Evolutionary conservation across 129 eudicot genomes (phyloP).

Genomic region (Chrysanthemum seticuspe): DNA sequence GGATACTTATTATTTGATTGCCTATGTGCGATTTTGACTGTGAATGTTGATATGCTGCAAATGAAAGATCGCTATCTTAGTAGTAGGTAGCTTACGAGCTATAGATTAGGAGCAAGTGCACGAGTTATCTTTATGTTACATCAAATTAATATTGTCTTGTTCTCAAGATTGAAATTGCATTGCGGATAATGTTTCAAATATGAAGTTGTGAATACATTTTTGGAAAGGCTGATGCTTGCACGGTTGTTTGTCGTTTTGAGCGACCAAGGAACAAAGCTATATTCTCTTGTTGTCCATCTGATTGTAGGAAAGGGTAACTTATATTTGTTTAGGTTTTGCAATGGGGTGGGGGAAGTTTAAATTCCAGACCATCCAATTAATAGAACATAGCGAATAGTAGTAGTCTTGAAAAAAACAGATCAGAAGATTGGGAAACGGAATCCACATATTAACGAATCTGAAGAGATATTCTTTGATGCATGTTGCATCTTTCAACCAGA

Average conservation of each 20-base stretch:
- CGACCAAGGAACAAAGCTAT: not conserved
- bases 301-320: not conserved
- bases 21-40: not conserved
- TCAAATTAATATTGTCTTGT: too few relatives aligned
- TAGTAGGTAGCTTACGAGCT: too few relatives aligned
- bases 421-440: too few relatives aligned
- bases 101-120: too few relatives aligned
- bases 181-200: not conserved
- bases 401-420: too few relatives aligned
- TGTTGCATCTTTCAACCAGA: too few relatives aligned
- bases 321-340: not conserved
- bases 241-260: not conserved
- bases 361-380: too few relatives aligned
- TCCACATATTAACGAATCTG: too few relatives aligned
- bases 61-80: not conserved
- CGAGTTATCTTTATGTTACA: too few relatives aligned
- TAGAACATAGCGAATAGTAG: too few relatives aligned
- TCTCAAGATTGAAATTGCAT: not conserved
- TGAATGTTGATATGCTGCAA: conserved; percentile 13
- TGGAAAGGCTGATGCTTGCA: not conserved
- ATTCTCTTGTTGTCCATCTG: not conserved
- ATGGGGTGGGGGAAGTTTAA: not conserved
- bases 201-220: not conserved
- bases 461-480: too few relatives aligned
- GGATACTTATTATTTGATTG: too few relatives aligned